A percentile compares a stretch with the other conserved stretches of the same genome.
These are phyloP conservation scores for Diplodia intermedia DNA, from an alignment of 2,329 filamentous ascomycete genomes.

Conservation along the genomic window DNA sequence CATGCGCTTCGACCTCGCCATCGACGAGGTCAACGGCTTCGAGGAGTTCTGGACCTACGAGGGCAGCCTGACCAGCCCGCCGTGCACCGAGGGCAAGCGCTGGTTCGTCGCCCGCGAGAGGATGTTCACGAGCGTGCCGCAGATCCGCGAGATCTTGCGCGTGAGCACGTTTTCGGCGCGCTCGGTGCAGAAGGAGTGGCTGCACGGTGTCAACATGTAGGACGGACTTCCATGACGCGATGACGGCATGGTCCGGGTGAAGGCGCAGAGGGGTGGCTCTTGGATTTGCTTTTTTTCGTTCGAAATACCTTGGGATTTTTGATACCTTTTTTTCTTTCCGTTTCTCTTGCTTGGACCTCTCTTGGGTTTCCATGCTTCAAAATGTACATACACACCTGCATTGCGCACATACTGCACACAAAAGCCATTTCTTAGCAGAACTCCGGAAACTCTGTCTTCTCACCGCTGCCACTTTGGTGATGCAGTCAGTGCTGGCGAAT, in stretches of 20 bases:
- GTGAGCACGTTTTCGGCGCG: conserved; percentile 56
- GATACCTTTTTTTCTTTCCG: background rate
- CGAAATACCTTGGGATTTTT: background rate
- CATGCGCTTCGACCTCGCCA: conserved; percentile 44
- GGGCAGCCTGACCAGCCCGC: conserved; percentile 57
- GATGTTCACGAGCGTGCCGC: conserved; percentile 53
- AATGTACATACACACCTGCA: background rate
- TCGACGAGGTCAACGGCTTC: conserved; percentile 51
- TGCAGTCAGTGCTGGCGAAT: no score
- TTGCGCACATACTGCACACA: no score
- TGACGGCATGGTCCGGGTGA: background rate
- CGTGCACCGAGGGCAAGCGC: conserved; percentile 55
- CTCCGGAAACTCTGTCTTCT: no score
- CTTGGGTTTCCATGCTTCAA: background rate
- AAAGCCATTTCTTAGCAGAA: no score
- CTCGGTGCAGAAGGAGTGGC: conserved; percentile 56
- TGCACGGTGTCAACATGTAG: conserved; percentile 54
- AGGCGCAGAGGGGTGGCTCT: background rate
- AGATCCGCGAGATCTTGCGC: conserved; percentile 57
- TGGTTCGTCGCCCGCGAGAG: conserved; percentile 55
- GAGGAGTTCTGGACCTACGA: conserved; percentile 59
- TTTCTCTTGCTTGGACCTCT: no score
- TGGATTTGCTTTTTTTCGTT: background rate
- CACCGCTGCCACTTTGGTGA: no score
- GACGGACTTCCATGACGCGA: background rate